phyloP scores from a whole-genome alignment of 129 eudicot genomes.

The Flaveria robusta region DNA sequence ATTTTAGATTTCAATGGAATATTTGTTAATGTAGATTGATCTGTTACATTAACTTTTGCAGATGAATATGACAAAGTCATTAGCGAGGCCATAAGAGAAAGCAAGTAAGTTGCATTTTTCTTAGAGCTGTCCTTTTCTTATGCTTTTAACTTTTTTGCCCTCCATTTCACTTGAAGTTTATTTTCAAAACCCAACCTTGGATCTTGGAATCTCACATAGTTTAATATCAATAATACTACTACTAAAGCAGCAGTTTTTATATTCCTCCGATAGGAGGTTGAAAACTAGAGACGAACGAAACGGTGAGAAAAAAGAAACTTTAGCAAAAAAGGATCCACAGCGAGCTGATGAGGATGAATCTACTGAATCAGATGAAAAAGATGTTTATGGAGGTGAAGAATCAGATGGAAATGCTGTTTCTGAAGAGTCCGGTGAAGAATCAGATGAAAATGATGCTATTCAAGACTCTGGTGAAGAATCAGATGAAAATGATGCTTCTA shows the following conservation, averaged over 20 bases:
- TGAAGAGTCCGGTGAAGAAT: slow-evolving; percentile 5
- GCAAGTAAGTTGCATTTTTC: slow-evolving; percentile 49
- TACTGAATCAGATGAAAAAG: slow-evolving; percentile 31
- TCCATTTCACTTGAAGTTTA: not conserved
- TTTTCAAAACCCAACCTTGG: not conserved
- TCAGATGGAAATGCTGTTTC: slow-evolving; percentile 29
- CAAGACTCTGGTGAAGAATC: slow-evolving; percentile 28
- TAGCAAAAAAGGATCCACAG: slow-evolving; percentile 22
- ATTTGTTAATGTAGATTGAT: slow-evolving; percentile 6
- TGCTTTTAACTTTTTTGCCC: not conserved
- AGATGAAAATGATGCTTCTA: slow-evolving; percentile 39
- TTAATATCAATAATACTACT: not conserved
- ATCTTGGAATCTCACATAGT: not conserved
- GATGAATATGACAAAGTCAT: slow-evolving; percentile 74
- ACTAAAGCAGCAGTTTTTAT: slow-evolving; percentile 4
- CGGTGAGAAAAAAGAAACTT: slow-evolving; percentile 34
- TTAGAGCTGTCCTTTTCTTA: not conserved
- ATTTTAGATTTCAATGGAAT: slow-evolving; percentile 9
- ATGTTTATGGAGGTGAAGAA: slow-evolving; percentile 23
- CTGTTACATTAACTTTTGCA: slow-evolving; percentile 38
- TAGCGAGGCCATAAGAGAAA: slow-evolving; percentile 56
- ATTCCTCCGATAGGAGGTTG: slow-evolving; percentile 45
- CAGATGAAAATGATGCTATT: slow-evolving; percentile 23
- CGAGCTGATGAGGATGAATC: slow-evolving; percentile 32
- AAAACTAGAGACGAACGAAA: slow-evolving; percentile 47